phyloP scores from a whole-genome alignment of 495 filamentous ascomycete genomes.

The Aspergillus olivimuriae region DNA sequence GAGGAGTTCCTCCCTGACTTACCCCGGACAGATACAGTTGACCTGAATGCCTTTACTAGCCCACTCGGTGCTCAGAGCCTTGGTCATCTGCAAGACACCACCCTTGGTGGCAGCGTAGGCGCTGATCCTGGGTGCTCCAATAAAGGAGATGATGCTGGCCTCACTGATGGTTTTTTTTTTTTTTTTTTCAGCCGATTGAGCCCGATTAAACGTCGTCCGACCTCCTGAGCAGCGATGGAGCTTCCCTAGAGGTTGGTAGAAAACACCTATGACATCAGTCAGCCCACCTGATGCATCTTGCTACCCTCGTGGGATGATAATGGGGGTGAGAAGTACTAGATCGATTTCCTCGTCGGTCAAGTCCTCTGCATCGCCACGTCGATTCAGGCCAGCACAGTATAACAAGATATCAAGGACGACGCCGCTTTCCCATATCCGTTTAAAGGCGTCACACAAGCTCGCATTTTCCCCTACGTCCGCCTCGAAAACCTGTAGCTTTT shows the following conservation, averaged over 20 bases:
- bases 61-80: background rate
- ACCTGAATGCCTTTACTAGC: background rate
- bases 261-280: background rate
- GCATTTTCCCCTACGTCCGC: background rate
- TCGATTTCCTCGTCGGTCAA: constrained; percentile 2
- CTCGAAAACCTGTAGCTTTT: background rate
- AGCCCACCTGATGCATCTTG: too few relatives aligned
- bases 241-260: background rate
- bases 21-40: background rate
- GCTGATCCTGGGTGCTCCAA: background rate
- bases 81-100: background rate
- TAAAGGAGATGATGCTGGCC: background rate
- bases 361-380: background rate
- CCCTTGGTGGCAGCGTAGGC: background rate
- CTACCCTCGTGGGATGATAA: too few relatives aligned
- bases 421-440: background rate
- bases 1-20: background rate
- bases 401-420: background rate
- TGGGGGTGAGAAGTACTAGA: too few relatives aligned
- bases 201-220: background rate
- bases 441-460: background rate
- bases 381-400: background rate
- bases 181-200: background rate
- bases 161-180: background rate
- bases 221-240: constrained; percentile 1